These are phyloP conservation scores for Dendrobium catenatum DNA, from an alignment of 106 monocot genomes.

Conservation along the genomic window DNA sequence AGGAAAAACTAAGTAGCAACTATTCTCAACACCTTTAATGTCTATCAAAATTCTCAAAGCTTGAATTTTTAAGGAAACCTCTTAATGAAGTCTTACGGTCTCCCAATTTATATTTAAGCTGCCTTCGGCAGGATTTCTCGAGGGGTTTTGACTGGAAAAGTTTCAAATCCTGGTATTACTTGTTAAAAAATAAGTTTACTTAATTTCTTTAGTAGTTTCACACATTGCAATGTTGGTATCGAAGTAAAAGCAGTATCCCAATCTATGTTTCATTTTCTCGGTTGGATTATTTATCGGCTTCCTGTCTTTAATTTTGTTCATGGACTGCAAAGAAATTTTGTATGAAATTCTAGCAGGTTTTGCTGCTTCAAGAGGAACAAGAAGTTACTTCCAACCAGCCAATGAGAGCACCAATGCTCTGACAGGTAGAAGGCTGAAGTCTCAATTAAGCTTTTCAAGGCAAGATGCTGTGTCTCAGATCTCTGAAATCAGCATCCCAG, in stretches of 20 bases:
- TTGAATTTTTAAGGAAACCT: neutral
- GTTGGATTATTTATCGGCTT: neutral
- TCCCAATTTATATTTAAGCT: neutral
- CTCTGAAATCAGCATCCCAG: constrained; percentile 48
- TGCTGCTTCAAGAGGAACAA: constrained; percentile 22
- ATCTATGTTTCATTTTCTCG: neutral
- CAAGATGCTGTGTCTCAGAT: constrained; percentile 68
- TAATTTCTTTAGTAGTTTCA: neutral
- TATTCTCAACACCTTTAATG: neutral
- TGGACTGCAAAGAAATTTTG: neutral
- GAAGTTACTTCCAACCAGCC: constrained; percentile 17
- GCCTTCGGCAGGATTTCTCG: neutral
- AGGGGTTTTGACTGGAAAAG: neutral
- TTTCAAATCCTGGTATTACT: neutral
- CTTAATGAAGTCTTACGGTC: neutral
- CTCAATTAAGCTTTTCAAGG: constrained; percentile 66
- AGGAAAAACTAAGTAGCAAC: no score
- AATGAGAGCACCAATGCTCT: constrained; percentile 22
- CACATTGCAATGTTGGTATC: neutral
- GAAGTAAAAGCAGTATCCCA: neutral
- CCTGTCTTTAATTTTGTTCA: neutral
- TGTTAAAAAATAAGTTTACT: neutral
- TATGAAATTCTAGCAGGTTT: constrained; percentile 22
- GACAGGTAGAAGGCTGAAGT: constrained; percentile 31
- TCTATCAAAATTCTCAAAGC: neutral